These are phyloP conservation scores for Rutstroemia sp. DNA, from an alignment of 2,329 filamentous ascomycete genomes.

Conservation along the genomic window DNA sequence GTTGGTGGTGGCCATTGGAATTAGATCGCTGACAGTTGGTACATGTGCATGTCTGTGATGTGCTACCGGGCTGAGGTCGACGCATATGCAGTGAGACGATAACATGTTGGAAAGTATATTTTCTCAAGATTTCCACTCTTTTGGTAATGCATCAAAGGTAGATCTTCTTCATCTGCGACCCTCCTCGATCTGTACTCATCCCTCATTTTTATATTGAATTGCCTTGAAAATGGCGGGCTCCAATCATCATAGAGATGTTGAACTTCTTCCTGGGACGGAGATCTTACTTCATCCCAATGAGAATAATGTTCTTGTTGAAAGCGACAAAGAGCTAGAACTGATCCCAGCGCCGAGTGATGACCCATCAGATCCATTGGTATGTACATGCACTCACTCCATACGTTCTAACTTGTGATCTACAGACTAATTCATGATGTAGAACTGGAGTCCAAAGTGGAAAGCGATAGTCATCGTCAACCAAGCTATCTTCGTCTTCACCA, in stretches of 20 bases:
- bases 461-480: neutral
- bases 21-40: too few species aligned
- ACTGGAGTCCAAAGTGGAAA: neutral
- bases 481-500: constrained; percentile 20
- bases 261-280: constrained; percentile 15
- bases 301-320: neutral
- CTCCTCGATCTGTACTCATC: neutral
- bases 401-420: constrained; percentile 20
- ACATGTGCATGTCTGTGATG: too few species aligned
- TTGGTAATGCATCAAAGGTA: too few species aligned
- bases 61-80: too few species aligned
- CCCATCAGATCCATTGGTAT: constrained; percentile 11
- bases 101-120: too few species aligned
- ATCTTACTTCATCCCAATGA: constrained; percentile 9
- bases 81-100: too few species aligned
- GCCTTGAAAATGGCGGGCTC: neutral
- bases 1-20: too few species aligned
- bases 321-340: constrained; percentile 6
- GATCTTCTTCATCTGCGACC: too few species aligned
- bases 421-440: constrained; percentile 28
- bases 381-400: neutral
- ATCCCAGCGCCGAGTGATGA: constrained; percentile 12
- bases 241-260: neutral
- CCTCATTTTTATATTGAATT: neutral
- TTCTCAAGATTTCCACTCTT: too few species aligned